Conservation (phyloP, 805 yeast genomes). For the Metschnikowia noctiluminum region DNA sequence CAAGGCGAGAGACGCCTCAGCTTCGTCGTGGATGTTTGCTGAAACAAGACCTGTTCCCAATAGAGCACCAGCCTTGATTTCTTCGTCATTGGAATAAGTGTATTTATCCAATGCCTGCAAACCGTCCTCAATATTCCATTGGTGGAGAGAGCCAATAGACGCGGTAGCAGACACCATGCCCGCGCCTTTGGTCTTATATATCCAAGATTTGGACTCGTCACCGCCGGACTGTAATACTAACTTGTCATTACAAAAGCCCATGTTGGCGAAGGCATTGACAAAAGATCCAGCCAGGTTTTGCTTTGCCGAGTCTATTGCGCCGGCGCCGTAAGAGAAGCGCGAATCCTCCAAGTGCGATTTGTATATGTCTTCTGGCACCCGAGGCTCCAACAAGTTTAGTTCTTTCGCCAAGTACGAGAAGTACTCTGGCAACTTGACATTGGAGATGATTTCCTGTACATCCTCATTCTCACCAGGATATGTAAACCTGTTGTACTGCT, state of each 20-base stretch:
- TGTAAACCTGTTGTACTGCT: slow-evolving; percentile 78
- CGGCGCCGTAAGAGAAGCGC: slow-evolving; percentile 55
- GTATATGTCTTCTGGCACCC: slow-evolving; percentile 92
- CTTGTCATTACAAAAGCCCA: slow-evolving; percentile 88
- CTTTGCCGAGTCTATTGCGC: slow-evolving; percentile 76
- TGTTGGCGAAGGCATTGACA: slow-evolving; percentile 85
- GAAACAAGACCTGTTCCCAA: slow-evolving; percentile 93
- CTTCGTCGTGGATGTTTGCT: slow-evolving; percentile 91
- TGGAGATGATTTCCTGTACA: slow-evolving; percentile 82
- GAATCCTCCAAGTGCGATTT: slow-evolving; percentile 82
- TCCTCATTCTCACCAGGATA: slow-evolving; percentile 57
- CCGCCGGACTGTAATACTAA: slow-evolving; percentile 58
- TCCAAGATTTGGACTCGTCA: slow-evolving; percentile 73
- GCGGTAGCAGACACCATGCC: slow-evolving; percentile 94
- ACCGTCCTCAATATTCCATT: slow-evolving; percentile 90
- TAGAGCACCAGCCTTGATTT: slow-evolving; percentile 93
- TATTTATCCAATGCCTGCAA: slow-evolving; percentile 86
- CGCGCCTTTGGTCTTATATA: slow-evolving; percentile 84
- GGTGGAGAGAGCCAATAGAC: slow-evolving; percentile 80
- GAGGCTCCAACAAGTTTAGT: slow-evolving; percentile 82
- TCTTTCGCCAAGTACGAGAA: slow-evolving; percentile 80
- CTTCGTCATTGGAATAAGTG: slow-evolving; percentile 78
- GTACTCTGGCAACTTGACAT: slow-evolving; percentile 73
- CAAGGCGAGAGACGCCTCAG: slow-evolving; percentile 85
- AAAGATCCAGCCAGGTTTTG: slow-evolving; percentile 94